These are phyloP conservation scores for Cryphonectria nitschkei DNA, from an alignment of 2,329 filamentous ascomycete genomes.

Conservation along the genomic window DNA sequence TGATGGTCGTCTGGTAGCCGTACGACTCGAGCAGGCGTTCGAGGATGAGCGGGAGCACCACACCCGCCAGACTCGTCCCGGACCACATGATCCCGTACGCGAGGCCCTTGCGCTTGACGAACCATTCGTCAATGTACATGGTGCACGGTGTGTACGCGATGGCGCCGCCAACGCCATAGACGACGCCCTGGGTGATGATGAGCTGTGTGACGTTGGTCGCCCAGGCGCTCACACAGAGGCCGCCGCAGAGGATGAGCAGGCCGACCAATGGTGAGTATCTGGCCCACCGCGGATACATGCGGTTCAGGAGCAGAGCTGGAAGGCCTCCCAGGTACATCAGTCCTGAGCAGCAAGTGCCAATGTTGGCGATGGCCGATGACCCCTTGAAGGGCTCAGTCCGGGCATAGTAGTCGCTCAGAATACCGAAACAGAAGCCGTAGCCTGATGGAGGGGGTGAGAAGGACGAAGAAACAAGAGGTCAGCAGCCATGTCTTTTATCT, in stretches of 20 bases:
- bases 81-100: slow-evolving; percentile 69
- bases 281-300: slow-evolving; percentile 45
- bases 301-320: slow-evolving; percentile 51
- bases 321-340: slow-evolving; percentile 61
- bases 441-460: slow-evolving; percentile 45
- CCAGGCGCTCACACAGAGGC: slow-evolving; percentile 57
- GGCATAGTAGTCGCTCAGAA: slow-evolving; percentile 73
- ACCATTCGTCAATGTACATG: slow-evolving; percentile 66
- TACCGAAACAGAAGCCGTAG: slow-evolving; percentile 69
- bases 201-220: slow-evolving; percentile 56
- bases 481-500: neutral
- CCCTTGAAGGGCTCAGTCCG: slow-evolving; percentile 60
- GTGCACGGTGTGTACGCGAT: slow-evolving; percentile 61
- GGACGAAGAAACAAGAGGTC: slow-evolving; percentile 18
- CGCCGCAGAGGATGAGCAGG: slow-evolving; percentile 55
- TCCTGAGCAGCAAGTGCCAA: slow-evolving; percentile 42
- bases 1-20: slow-evolving; percentile 58
- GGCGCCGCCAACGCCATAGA: slow-evolving; percentile 62
- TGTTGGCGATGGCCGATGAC: slow-evolving; percentile 59
- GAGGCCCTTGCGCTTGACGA: slow-evolving; percentile 59
- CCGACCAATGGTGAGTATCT: slow-evolving; percentile 50
- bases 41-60: slow-evolving; percentile 56
- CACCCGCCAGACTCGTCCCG: slow-evolving; percentile 55
- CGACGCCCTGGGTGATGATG: slow-evolving; percentile 62
- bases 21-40: slow-evolving; percentile 53